These are phyloP conservation scores for Vaccinium darrowii DNA, from an alignment of 148 eudicot genomes.

Conservation along the genomic window DNA sequence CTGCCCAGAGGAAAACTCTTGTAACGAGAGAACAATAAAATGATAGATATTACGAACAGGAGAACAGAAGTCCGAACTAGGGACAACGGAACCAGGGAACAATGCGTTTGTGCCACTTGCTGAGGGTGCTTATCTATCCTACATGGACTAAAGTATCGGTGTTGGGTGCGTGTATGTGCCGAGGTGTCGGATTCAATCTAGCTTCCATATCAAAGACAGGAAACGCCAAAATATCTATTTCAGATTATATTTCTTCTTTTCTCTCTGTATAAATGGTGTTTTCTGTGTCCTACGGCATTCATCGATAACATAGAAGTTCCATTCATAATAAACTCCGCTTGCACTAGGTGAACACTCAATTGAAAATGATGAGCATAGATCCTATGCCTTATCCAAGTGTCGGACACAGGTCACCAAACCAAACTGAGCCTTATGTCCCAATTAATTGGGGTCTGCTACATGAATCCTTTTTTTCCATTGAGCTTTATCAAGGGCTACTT, in stretches of 20 bases:
- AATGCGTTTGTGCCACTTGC: background rate
- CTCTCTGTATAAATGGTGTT: background rate
- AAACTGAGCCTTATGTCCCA: too few species aligned
- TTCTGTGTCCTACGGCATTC: background rate
- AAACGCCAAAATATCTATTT: background rate
- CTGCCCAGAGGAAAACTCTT: slow-evolving; percentile 35
- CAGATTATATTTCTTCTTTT: background rate
- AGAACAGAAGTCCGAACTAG: background rate
- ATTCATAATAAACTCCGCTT: background rate
- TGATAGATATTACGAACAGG: background rate
- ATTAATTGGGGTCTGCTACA: too few species aligned
- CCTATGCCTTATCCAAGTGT: background rate
- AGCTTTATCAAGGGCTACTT: too few species aligned
- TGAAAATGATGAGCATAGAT: background rate
- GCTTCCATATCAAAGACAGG: background rate
- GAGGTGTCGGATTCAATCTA: background rate
- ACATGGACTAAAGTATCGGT: background rate
- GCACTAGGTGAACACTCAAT: background rate
- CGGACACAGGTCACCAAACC: too few species aligned
- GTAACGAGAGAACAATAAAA: background rate
- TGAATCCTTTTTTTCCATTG: too few species aligned
- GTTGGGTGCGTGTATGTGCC: background rate
- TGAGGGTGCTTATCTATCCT: background rate
- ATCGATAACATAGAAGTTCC: background rate
- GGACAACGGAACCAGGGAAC: background rate